A percentile compares a stretch with the other conserved stretches of the same genome.
phyloP scores from a whole-genome alignment of 345 rosid genomes.

The Microthlaspi erraticum region DNA sequence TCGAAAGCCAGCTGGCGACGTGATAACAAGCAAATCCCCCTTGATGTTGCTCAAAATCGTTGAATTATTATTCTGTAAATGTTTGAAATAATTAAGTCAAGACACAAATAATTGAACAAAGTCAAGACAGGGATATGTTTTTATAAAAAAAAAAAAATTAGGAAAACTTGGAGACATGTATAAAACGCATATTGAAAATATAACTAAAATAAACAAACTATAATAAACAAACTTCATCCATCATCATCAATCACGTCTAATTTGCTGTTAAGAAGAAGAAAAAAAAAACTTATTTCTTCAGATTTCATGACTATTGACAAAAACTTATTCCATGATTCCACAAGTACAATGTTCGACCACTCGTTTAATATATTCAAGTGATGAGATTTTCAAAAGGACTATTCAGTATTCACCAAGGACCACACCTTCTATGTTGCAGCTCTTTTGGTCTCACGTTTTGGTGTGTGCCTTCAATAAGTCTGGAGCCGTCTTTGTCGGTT shows the following conservation, averaged over 20 bases:
- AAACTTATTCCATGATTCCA: constrained; percentile 5
- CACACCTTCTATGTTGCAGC: not conserved
- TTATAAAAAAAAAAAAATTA: too few species aligned
- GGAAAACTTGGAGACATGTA: not conserved
- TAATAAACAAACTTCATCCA: not conserved
- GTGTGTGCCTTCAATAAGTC: constrained; percentile 10
- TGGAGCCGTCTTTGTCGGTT: constrained; percentile 43
- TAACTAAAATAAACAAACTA: not conserved
- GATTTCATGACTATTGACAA: not conserved
- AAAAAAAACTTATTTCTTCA: too few species aligned
- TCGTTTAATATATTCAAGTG: constrained; percentile 15
- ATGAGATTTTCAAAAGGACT: not conserved
- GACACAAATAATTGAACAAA: not conserved
- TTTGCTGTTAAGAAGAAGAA: too few species aligned
- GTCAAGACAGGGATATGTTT: not conserved
- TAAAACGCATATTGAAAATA: not conserved
- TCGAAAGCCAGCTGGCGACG: not conserved
- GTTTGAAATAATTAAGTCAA: not conserved
- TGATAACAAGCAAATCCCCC: constrained; percentile 9
- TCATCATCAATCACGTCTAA: not conserved
- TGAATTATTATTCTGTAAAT: not conserved
- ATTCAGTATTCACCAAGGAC: not conserved
- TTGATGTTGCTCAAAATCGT: not conserved
- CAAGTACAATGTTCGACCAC: not conserved
- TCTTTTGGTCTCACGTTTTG: constrained; percentile 17